A percentile compares a stretch with the other conserved stretches of the same genome.
Evolutionary conservation across 345 rosid genomes (phyloP).

Genomic region (Schrenkiella parvula): DNA sequence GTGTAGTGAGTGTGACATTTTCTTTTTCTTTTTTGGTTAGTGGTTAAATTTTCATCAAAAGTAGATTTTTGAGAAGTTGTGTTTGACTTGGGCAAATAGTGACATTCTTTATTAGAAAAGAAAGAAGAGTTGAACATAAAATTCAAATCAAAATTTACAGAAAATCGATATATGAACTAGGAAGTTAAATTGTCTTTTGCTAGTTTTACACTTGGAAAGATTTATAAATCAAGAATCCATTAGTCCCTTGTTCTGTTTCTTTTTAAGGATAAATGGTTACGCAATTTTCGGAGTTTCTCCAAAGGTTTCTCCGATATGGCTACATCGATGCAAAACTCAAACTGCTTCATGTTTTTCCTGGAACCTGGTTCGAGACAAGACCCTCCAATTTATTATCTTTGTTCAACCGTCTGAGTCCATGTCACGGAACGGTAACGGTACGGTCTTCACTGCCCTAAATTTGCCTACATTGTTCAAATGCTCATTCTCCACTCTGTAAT

Average conservation of each 20-base stretch:
- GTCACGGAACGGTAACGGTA: constrained; percentile 81
- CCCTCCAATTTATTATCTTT: constrained; percentile 12
- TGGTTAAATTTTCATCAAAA: neutral
- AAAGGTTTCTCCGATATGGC: neutral
- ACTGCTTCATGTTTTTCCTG: constrained; percentile 8
- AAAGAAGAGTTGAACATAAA: constrained; percentile 2
- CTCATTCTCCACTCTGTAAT: constrained; percentile 82
- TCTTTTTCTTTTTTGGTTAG: neutral
- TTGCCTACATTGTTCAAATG: constrained; percentile 84
- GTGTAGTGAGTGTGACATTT: neutral
- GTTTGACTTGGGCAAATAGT: neutral
- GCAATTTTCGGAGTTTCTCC: constrained; percentile 5
- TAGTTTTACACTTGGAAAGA: neutral
- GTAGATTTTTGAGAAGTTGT: neutral
- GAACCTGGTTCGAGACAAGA: constrained; percentile 10
- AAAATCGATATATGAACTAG: constrained; percentile 13
- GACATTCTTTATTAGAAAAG: constrained; percentile 17
- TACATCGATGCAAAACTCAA: constrained; percentile 10
- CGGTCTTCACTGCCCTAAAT: constrained; percentile 84
- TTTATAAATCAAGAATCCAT: constrained; percentile 21
- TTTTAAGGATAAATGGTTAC: constrained; percentile 19
- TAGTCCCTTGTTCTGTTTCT: neutral
- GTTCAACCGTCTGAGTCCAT: constrained; percentile 54
- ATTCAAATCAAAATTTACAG: constrained; percentile 27
- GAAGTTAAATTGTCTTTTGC: constrained; percentile 20